Base-by-base conservation (phyloP, 2,329 filamentous ascomycete genomes). In the Gyromitra esculenta region DNA sequence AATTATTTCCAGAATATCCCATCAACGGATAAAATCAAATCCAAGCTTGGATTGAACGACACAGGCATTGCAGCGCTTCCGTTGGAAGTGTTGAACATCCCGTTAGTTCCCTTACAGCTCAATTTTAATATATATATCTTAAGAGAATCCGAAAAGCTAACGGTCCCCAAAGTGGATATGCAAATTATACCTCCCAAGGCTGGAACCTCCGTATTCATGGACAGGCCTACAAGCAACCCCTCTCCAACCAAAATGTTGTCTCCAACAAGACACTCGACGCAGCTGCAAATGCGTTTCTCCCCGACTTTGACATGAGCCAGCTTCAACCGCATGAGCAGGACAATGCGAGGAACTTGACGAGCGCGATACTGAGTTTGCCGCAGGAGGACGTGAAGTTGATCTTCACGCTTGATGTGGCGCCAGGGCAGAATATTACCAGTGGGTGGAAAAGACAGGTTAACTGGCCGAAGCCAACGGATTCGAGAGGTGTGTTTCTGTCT, bases 171-270 rank as follows among this genome's bases (percentile, higher is more conserved):
- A 87, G 85, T n/a, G 85, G 85, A 9, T 91, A 91, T 79, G 92
- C 87, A n/a, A 94, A 94, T 79, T 94, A 91, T 89, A 94, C 92
- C 0, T 86, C 90, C n/a, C 83, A 89, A 74, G 91, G 91, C 43
- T 94, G 92, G 92, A 92, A 90, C 78, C 86, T 94, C 2, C 87
- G 91, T 37, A 88, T 94, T 78, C 92, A 91, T 79, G 92, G 92
- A 79, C 93, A 93, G 81, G 90, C 94, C n/a, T 94, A 90, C 86
- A 94, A 93, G 83, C 88, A 91, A 77, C 92, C 92, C 0, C 88
- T 92, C 1, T 57, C 57, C 1, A 43, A 37, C 31, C 35, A 37
- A 21, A 73, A 67, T 13, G n/a, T 69, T 75, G 90, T 91, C 43
- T 87, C 87, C 0, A 85, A 89, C 79, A 84, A 85, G 43, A 91